phyloP scores from a whole-genome alignment of 2,329 filamentous ascomycete genomes.

The Claviceps fusiformis region DNA sequence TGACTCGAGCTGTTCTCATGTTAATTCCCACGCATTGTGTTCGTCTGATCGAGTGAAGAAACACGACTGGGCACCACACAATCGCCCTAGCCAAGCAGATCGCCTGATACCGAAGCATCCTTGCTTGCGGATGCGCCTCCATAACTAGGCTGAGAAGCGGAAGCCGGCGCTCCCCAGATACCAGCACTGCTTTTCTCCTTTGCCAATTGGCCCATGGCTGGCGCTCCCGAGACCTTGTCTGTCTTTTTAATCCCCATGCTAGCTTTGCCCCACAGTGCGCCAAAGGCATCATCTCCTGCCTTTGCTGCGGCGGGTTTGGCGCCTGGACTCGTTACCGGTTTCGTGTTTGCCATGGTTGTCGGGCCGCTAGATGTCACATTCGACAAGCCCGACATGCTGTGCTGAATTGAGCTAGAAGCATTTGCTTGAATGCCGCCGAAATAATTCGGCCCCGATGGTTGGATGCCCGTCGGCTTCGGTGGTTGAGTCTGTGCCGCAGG shows the following conservation, averaged over 20 bases:
- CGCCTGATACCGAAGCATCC: constrained; percentile 29
- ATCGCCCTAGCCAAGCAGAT: constrained; percentile 30
- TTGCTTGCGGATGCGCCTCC: constrained; percentile 14
- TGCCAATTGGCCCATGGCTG: constrained; percentile 85
- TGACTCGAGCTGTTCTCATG: neutral
- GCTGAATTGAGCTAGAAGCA: constrained; percentile 16
- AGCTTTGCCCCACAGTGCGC: constrained; percentile 67
- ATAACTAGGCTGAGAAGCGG: constrained; percentile 19
- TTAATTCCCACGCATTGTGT: neutral
- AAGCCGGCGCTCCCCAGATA: constrained; percentile 70
- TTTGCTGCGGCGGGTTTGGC: constrained; percentile 40
- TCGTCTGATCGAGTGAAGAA: neutral
- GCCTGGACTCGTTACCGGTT: constrained; percentile 31
- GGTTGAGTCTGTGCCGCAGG: constrained; percentile 27
- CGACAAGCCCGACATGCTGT: constrained; percentile 17
- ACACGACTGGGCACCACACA: neutral
- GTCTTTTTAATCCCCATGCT: constrained; percentile 65
- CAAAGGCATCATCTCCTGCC: constrained; percentile 73
- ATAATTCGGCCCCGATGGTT: constrained; percentile 80
- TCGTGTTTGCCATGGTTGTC: constrained; percentile 30
- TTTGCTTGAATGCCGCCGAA: constrained; percentile 64
- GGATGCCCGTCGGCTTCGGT: constrained; percentile 50
- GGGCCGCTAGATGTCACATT: constrained; percentile 22
- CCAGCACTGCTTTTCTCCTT: constrained; percentile 94
- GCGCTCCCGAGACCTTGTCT: constrained; percentile 45